These are phyloP conservation scores for Funneliformis caledonium DNA, from an alignment of 371 early-diverging fungal species.

Conservation along the genomic window DNA sequence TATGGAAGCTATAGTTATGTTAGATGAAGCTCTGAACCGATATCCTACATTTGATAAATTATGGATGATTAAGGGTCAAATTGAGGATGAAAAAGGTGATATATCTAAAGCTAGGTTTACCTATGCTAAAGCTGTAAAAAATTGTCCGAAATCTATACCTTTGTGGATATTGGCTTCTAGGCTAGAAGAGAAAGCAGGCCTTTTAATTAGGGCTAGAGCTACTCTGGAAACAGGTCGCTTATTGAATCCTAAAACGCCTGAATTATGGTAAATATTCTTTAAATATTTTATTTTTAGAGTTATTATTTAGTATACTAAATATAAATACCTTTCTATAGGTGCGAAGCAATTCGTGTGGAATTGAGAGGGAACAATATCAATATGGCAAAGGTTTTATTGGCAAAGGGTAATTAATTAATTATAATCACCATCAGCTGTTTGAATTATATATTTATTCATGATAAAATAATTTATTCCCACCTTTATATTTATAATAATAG, in stretches of 20 bases:
- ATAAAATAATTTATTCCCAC: conserved; percentile 6
- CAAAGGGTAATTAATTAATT: conserved; percentile 55
- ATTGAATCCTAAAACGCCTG: conserved; percentile 78
- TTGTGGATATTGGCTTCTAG: conserved; percentile 84
- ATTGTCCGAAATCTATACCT: conserved; percentile 74
- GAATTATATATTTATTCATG: neutral
- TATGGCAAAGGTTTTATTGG: conserved; percentile 79
- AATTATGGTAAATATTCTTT: conserved; percentile 69
- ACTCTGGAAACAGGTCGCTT: conserved; percentile 87
- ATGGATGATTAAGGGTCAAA: conserved; percentile 93
- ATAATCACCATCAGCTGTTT: neutral
- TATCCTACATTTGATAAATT: conserved; percentile 86
- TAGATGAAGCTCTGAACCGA: conserved; percentile 69
- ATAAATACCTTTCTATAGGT: conserved; percentile 38
- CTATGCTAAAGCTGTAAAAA: conserved; percentile 77
- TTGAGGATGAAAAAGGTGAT: conserved; percentile 62
- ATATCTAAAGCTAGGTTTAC: conserved; percentile 75
- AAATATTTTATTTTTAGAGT: neutral
- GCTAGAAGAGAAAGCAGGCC: conserved; percentile 76
- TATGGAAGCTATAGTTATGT: conserved; percentile 69
- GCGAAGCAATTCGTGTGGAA: conserved; percentile 88
- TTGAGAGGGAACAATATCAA: conserved; percentile 67
- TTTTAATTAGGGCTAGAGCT: conserved; percentile 83
- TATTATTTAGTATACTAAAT: neutral
- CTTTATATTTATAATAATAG: conserved; percentile 43